Conservation (phyloP, 2,329 filamentous ascomycete species). For the Akanthomyces muscarius region DNA sequence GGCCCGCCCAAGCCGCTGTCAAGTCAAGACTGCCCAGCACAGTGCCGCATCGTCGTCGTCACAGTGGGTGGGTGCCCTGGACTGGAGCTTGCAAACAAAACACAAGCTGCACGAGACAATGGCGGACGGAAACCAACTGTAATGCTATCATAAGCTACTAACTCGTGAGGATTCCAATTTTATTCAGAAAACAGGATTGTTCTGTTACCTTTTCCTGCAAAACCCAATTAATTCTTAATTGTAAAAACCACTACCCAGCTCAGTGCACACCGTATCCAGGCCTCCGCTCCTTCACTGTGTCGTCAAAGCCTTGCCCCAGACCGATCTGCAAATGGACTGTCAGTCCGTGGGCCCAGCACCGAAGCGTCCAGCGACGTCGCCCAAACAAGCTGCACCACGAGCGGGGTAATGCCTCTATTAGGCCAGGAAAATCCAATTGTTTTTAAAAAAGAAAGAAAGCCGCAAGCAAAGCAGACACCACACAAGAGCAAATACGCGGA, state of each 20-base stretch:
- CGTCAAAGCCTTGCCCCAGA: neutral
- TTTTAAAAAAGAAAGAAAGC: neutral
- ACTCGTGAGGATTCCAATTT: too few species aligned
- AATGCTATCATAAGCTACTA: too few species aligned
- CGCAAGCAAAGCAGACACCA: neutral
- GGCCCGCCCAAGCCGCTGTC: neutral
- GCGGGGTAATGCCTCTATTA: conserved; percentile 6
- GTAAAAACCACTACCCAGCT: too few species aligned
- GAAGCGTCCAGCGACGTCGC: neutral
- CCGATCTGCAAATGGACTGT: conserved; percentile 1
- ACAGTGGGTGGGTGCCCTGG: neutral
- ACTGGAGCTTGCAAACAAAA: neutral
- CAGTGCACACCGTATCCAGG: neutral
- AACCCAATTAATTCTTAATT: neutral
- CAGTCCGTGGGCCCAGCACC: neutral
- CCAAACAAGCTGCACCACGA: conserved; percentile 10
- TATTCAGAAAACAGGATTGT: neutral
- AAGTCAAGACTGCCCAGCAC: neutral
- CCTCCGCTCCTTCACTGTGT: neutral
- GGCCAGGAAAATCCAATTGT: neutral
- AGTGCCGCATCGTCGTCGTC: neutral
- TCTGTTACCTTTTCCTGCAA: neutral
- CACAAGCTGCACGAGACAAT: neutral
- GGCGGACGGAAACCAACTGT: too few species aligned
- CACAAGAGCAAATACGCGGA: neutral